phyloP scores from a whole-genome alignment of 495 filamentous ascomycete species.

The Aspergillus indologenus region DNA sequence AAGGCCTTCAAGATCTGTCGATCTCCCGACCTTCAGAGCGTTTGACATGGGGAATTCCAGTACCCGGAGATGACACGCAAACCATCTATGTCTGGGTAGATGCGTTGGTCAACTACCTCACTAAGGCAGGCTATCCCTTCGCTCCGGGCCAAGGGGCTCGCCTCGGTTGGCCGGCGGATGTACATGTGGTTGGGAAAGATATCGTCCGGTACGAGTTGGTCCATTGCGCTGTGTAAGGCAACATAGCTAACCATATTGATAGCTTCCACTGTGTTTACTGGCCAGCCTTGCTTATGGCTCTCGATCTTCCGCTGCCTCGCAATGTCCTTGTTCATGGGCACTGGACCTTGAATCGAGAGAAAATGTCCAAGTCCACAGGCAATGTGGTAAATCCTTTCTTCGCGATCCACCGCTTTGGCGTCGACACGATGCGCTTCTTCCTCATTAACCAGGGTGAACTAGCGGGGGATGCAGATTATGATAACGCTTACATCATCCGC shows the following conservation, averaged over 20 bases:
- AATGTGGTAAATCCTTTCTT: slow-evolving; percentile 96
- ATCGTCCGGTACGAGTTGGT: slow-evolving; percentile 62
- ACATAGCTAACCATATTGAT: background rate
- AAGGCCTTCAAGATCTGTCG: slow-evolving; percentile 78
- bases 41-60: slow-evolving; percentile 84
- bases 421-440: slow-evolving; percentile 86
- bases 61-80: slow-evolving; percentile 78
- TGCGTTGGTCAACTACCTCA: slow-evolving; percentile 90
- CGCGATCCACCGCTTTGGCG: slow-evolving; percentile 82
- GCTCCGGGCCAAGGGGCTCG: slow-evolving; percentile 62
- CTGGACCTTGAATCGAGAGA: slow-evolving; percentile 84
- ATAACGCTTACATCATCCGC: slow-evolving; percentile 68
- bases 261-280: slow-evolving; percentile 96
- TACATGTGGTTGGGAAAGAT: slow-evolving; percentile 94
- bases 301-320: slow-evolving; percentile 78
- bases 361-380: slow-evolving; percentile 94
- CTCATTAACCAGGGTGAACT: slow-evolving; percentile 75
- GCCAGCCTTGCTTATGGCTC: slow-evolving; percentile 91
- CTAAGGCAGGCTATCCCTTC: slow-evolving; percentile 77
- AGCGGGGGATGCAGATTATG: slow-evolving; percentile 74
- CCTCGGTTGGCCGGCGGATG: slow-evolving; percentile 83
- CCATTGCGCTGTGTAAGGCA: background rate
- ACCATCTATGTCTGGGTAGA: slow-evolving; percentile 99
- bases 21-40: slow-evolving; percentile 79
- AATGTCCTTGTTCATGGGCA: slow-evolving; percentile 85